Conservation (phyloP, 768 basidiomycete genomes). For the Lactarius psammicola region DNA sequence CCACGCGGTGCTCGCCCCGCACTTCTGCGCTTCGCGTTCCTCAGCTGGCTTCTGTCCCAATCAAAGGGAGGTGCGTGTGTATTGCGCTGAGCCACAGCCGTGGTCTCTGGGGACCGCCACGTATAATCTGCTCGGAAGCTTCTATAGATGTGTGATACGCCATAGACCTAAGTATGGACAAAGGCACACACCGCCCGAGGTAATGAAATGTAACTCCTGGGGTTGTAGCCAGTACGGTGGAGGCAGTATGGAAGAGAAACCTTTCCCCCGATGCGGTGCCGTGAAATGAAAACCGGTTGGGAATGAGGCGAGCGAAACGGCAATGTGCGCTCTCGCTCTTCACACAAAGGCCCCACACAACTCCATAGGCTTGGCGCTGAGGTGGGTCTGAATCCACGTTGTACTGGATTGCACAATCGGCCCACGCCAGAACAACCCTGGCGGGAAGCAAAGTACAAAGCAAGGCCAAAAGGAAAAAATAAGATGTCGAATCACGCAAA, state of each 20-base stretch:
- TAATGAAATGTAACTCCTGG: neutral
- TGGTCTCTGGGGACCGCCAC: neutral
- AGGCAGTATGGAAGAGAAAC: neutral
- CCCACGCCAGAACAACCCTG: neutral
- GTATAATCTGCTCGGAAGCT: neutral
- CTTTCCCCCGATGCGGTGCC: conserved; percentile 9
- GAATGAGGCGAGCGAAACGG: conserved; percentile 1
- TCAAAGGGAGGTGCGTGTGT: neutral
- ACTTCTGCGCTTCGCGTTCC: conserved; percentile 1
- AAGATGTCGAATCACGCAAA: neutral
- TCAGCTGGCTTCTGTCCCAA: neutral
- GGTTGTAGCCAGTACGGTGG: neutral
- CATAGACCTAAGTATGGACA: conserved; percentile 1
- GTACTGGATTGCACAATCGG: neutral
- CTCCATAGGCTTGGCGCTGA: conserved; percentile 1
- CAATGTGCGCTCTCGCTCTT: conserved; percentile 7
- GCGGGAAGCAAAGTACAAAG: neutral
- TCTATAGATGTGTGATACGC: neutral
- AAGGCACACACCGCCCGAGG: neutral
- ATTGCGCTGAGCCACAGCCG: neutral
- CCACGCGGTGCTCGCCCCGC: neutral
- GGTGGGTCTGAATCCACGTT: neutral
- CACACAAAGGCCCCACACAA: conserved; percentile 12
- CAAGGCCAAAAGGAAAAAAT: too few relatives aligned
- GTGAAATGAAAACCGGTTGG: neutral